A percentile compares a stretch with the other conserved stretches of the same genome.
phyloP scores from a whole-genome alignment of 148 eudicot species.

The Rhododendron mucronatum region DNA sequence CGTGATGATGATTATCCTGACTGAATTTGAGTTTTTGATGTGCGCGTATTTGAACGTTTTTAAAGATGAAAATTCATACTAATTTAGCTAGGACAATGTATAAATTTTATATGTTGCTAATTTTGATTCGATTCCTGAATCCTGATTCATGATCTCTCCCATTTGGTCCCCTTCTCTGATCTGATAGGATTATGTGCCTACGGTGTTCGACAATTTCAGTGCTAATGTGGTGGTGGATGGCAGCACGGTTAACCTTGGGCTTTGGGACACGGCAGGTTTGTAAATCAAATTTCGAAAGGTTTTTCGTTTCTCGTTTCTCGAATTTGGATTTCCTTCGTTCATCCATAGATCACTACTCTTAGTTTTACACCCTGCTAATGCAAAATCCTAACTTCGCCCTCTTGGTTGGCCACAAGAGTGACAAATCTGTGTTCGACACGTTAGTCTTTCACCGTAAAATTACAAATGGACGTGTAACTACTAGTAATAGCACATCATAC shows the following conservation, averaged over 20 bases:
- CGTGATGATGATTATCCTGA: neutral
- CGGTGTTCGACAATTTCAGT: conserved; percentile 38
- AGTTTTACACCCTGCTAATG: neutral
- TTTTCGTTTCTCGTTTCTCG: neutral
- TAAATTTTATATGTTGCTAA: neutral
- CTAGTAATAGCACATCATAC: neutral
- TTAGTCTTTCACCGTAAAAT: neutral
- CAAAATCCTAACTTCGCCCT: neutral
- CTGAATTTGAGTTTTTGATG: neutral
- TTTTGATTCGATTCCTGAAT: neutral
- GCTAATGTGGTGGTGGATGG: conserved; percentile 43
- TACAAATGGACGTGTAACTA: neutral
- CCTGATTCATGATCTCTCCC: neutral
- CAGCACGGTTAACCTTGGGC: conserved; percentile 38
- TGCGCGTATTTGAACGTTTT: neutral
- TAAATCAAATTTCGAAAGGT: neutral
- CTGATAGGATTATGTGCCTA: conserved; percentile 36
- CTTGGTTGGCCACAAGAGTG: neutral
- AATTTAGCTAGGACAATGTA: neutral
- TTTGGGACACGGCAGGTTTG: conserved; percentile 40
- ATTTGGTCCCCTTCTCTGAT: neutral
- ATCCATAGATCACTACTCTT: neutral
- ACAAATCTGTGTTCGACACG: neutral
- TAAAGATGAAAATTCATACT: neutral
- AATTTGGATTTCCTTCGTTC: neutral